phyloP scores from a whole-genome alignment of 129 eudicot species.

The Oenanthe sinensis region DNA sequence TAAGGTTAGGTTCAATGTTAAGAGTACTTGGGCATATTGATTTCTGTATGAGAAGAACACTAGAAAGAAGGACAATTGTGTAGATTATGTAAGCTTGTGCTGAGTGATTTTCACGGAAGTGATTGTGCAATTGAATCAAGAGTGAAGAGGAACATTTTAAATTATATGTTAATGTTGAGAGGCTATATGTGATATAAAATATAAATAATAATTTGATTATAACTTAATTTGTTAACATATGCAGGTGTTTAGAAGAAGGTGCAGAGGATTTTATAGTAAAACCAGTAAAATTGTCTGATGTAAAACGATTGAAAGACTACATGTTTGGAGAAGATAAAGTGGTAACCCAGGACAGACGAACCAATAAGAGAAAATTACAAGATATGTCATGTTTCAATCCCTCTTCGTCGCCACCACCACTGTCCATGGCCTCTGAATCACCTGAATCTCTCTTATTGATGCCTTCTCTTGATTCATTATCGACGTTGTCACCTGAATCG shows the following conservation, averaged over 20 bases:
- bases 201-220: not conserved
- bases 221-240: not conserved
- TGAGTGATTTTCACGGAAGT: not conserved
- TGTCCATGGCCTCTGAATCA: slow-evolving; percentile 12
- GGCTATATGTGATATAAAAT: too few relatives aligned
- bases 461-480: not conserved
- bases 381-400: slow-evolving; percentile 22
- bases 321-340: slow-evolving; percentile 54
- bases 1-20: not conserved
- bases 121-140: not conserved
- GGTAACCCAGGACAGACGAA: slow-evolving; percentile 24
- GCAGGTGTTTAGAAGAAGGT: slow-evolving; percentile 89
- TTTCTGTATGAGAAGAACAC: not conserved
- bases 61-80: not conserved
- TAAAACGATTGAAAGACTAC: slow-evolving; percentile 56
- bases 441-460: not conserved
- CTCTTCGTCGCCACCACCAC: slow-evolving; percentile 16
- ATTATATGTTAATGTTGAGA: not conserved
- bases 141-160: not conserved
- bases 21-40: not conserved
- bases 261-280: slow-evolving; percentile 90
- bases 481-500: not conserved
- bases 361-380: slow-evolving; percentile 62
- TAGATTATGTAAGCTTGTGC: not conserved
- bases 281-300: slow-evolving; percentile 77